These are phyloP conservation scores for Phoenix roebelenii DNA, from an alignment of 176 grass and related monocot genomes.

Conservation along the genomic window DNA sequence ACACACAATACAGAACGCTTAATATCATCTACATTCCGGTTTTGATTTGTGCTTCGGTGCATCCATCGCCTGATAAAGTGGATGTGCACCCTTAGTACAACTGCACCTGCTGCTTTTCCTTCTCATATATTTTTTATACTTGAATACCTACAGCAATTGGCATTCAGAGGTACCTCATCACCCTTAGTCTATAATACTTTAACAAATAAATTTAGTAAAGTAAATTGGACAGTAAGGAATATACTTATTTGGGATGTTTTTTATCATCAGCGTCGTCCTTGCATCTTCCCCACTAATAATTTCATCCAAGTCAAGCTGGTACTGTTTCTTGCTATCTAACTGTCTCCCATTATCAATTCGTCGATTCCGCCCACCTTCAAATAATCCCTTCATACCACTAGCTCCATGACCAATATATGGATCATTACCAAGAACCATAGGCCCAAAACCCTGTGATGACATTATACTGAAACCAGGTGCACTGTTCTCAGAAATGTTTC, in stretches of 20 bases:
- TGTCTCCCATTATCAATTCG: slow-evolving; percentile 38
- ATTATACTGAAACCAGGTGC: slow-evolving; percentile 53
- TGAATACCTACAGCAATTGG: background rate
- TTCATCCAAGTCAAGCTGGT: slow-evolving; percentile 85
- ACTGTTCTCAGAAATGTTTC: slow-evolving; percentile 40
- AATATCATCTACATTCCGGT: background rate
- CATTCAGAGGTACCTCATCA: background rate
- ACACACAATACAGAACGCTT: background rate
- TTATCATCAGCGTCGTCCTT: slow-evolving; percentile 88
- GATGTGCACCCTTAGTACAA: background rate
- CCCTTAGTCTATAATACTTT: too few relatives aligned
- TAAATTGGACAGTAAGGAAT: too few relatives aligned
- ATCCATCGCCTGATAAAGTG: background rate
- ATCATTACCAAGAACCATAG: slow-evolving; percentile 36
- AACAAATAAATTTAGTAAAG: too few relatives aligned
- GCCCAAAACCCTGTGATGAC: slow-evolving; percentile 42
- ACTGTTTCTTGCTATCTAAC: slow-evolving; percentile 61
- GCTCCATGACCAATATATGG: slow-evolving; percentile 39
- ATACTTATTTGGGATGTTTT: slow-evolving; percentile 98
- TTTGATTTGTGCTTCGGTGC: background rate
- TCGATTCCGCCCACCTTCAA: slow-evolving; percentile 33
- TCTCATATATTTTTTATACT: background rate
- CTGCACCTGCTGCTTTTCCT: background rate
- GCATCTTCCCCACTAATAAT: slow-evolving; percentile 65
- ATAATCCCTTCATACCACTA: slow-evolving; percentile 40